A percentile compares a stretch with the other conserved stretches of the same genome.
Conservation (phyloP, 176 grass and related monocot genomes). For the Oryza australiensis region DNA sequence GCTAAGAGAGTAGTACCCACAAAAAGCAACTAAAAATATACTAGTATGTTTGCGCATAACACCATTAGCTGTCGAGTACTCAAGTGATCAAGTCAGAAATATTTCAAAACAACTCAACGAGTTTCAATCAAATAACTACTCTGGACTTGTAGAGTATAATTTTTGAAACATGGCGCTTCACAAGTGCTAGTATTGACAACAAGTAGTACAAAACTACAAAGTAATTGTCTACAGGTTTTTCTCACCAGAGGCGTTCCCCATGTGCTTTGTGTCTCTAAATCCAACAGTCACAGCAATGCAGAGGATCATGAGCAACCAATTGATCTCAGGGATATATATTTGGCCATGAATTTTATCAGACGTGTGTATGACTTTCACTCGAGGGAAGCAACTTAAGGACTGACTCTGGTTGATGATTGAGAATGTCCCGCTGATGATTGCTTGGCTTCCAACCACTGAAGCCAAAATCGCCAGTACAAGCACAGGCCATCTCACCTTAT, state of each 20-base stretch:
- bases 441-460: constrained; percentile 96
- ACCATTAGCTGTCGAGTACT: not conserved
- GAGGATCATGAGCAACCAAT: constrained; percentile 97
- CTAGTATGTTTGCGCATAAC: not conserved
- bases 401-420: constrained; percentile 99
- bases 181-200: not conserved
- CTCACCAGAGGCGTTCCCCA: constrained; percentile 98
- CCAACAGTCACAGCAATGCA: constrained; percentile 95
- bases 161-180: not conserved
- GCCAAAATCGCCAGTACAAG: constrained; percentile 85
- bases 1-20: too few relatives aligned
- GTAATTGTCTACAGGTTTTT: not conserved
- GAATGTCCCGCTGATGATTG: constrained; percentile 97
- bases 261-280: constrained; percentile 92
- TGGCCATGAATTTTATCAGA: constrained; percentile 94
- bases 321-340: constrained; percentile 99
- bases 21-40: too few relatives aligned
- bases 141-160: not conserved
- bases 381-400: constrained; percentile 91
- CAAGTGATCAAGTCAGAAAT: not conserved
- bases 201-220: not conserved
- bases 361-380: constrained; percentile 95
- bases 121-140: not conserved
- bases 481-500: constrained; percentile 86
- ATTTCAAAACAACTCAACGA: not conserved